Percentiles rank a stretch among this genome's conserved stretches.
Evolutionary conservation across 2,329 filamentous ascomycete species (phyloP).

Genomic region (Ophiostoma sp.): DNA sequence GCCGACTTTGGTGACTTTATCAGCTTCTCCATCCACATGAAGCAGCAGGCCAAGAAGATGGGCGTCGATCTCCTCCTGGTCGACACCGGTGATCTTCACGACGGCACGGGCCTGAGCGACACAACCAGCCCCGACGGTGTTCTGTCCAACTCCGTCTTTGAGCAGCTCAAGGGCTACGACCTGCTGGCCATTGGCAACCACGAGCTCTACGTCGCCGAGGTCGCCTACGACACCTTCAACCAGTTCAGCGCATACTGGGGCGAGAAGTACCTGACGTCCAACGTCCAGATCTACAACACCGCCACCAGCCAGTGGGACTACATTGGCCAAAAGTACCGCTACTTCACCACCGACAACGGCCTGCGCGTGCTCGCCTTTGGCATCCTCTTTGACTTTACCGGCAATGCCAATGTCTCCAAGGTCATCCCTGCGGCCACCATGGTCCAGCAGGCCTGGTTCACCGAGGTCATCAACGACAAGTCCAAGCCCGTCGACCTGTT

Average conservation of each 20-base stretch:
- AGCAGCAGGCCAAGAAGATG: conserved; percentile 50
- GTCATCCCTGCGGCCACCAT: conserved; percentile 50
- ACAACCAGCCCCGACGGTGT: conserved; percentile 53
- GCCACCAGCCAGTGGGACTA: conserved; percentile 39
- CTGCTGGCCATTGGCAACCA: conserved; percentile 51
- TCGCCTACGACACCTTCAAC: conserved; percentile 57
- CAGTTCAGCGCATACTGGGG: conserved; percentile 54
- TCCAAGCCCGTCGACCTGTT: conserved; percentile 57
- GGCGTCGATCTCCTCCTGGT: conserved; percentile 56
- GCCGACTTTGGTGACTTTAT: conserved; percentile 64
- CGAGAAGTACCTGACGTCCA: conserved; percentile 43
- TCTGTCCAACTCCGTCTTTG: conserved; percentile 45
- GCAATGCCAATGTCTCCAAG: conserved; percentile 57
- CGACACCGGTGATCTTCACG: conserved; percentile 61
- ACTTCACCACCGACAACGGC: conserved; percentile 40
- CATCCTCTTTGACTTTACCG: conserved; percentile 45
- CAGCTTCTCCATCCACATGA: conserved; percentile 56
- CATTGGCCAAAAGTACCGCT: conserved; percentile 41
- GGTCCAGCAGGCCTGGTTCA: conserved; percentile 56
- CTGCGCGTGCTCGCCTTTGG: conserved; percentile 44
- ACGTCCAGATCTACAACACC: conserved; percentile 41
- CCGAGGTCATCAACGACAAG: conserved; percentile 46
- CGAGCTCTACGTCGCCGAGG: conserved; percentile 58
- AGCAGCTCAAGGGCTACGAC: conserved; percentile 40
- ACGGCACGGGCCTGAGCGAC: conserved; percentile 59